Conservation (phyloP, 805 yeast genomes). For the Sugiyamaella americana region DNA sequence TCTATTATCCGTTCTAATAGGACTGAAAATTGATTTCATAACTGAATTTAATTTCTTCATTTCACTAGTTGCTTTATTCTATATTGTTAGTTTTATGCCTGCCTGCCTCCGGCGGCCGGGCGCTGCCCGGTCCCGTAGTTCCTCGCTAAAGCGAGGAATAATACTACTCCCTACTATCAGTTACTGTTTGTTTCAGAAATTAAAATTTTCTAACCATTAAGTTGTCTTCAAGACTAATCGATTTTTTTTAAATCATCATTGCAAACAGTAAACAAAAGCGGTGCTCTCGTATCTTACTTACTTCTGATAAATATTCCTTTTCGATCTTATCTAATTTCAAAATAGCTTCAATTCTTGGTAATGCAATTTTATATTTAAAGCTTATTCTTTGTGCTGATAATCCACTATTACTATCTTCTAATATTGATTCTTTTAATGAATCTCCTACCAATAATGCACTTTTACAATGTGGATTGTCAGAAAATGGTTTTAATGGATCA, state of each 20-base stretch:
- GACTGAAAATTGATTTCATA: conserved; percentile 77
- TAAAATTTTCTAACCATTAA: conserved; percentile 44
- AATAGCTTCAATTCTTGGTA: conserved; percentile 87
- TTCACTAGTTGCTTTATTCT: conserved; percentile 50
- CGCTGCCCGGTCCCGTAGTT: too few relatives aligned
- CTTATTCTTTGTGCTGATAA: conserved; percentile 70
- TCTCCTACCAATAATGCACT: conserved; percentile 59
- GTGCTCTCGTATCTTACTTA: conserved; percentile 47
- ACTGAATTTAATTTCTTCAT: conserved; percentile 51
- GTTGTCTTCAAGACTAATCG: conserved; percentile 81
- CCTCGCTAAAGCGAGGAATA: too few relatives aligned
- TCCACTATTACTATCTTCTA: conserved; percentile 47
- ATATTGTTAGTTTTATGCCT: conserved; percentile 8
- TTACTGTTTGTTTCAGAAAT: conserved; percentile 19
- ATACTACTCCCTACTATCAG: too few relatives aligned
- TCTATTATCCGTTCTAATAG: conserved; percentile 16
- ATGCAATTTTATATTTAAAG: conserved; percentile 67
- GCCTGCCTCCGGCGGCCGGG: too few relatives aligned
- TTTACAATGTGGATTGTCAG: conserved; percentile 60
- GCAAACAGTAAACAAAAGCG: too few relatives aligned
- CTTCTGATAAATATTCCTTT: conserved; percentile 51
- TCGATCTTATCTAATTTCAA: conserved; percentile 63
- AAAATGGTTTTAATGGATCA: conserved; percentile 60
- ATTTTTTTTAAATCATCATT: conserved; percentile 45
- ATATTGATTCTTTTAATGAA: conserved; percentile 54